These are phyloP conservation scores for Cladosporium oxysporum DNA, from an alignment of 2,329 filamentous ascomycete genomes.

Conservation along the genomic window DNA sequence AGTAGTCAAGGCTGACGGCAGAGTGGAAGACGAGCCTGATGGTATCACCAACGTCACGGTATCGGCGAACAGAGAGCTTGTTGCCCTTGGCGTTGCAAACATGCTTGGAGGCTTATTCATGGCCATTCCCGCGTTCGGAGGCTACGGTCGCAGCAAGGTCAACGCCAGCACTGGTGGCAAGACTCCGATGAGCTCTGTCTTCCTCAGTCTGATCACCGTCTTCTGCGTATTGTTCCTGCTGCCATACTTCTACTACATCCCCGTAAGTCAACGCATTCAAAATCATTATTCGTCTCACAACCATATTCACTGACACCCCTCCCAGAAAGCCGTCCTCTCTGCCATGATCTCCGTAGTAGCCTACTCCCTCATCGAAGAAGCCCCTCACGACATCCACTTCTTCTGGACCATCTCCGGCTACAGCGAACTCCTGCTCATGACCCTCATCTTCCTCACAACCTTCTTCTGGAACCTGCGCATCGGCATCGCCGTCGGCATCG, in stretches of 20 bases:
- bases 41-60: constrained; percentile 77
- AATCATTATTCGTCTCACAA: not conserved
- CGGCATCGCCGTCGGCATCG: constrained; percentile 91
- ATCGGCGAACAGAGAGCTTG: constrained; percentile 89
- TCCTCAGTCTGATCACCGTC: constrained; percentile 80
- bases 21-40: constrained; percentile 37
- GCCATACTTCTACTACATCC: constrained; percentile 91
- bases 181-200: constrained; percentile 89
- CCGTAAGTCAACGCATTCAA: constrained; percentile 59
- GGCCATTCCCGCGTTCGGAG: constrained; percentile 90
- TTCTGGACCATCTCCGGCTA: constrained; percentile 84
- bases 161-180: constrained; percentile 89
- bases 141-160: constrained; percentile 93
- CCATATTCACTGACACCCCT: not conserved
- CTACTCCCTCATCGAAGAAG: constrained; percentile 92
- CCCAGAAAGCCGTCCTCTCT: constrained; percentile 85
- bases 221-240: constrained; percentile 79
- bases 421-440: constrained; percentile 83
- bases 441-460: constrained; percentile 84
- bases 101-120: constrained; percentile 90
- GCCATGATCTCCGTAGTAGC: constrained; percentile 95
- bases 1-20: constrained; percentile 31
- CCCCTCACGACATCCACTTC: constrained; percentile 87
- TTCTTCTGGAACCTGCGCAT: constrained; percentile 94
- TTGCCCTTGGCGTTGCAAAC: constrained; percentile 88